Percentiles rank a stretch among this genome's conserved stretches.
Evolutionary conservation across 306 rosid species (phyloP).

Genomic region (Sicyos edulis): DNA sequence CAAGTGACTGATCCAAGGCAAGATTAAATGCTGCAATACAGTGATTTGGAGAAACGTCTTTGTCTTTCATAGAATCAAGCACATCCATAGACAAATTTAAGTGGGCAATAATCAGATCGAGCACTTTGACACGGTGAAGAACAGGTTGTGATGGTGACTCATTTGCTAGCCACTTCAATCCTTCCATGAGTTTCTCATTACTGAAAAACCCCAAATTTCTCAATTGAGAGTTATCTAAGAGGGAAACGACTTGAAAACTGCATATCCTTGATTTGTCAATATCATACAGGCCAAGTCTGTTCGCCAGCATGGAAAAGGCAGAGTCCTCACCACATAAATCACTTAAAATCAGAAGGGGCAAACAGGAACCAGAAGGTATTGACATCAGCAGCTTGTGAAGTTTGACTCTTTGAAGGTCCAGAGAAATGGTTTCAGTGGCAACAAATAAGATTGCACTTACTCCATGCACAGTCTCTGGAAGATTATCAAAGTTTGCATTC

Average conservation of each 20-base stretch:
- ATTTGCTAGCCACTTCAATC: constrained; percentile 78
- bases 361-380: constrained; percentile 60
- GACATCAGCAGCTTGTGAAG: constrained; percentile 62
- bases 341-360: constrained; percentile 78
- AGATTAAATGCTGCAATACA: constrained; percentile 71
- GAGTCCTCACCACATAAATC: constrained; percentile 29
- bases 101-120: constrained; percentile 53
- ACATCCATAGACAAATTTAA: constrained; percentile 43
- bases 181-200: constrained; percentile 59
- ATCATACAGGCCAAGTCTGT: constrained; percentile 54
- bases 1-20: constrained; percentile 57
- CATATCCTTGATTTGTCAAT: constrained; percentile 56
- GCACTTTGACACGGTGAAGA: constrained; percentile 39
- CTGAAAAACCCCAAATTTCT: constrained; percentile 58
- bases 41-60: constrained; percentile 49
- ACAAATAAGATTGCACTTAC: constrained; percentile 71
- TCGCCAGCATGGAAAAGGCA: constrained; percentile 37
- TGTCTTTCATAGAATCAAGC: constrained; percentile 35
- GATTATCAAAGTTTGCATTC: constrained; percentile 42
- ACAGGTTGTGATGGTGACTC: constrained; percentile 69
- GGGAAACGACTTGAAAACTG: constrained; percentile 53
- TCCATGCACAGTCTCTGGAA: constrained; percentile 51
- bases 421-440: constrained; percentile 53
- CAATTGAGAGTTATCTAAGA: constrained; percentile 43
- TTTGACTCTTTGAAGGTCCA: constrained; percentile 50